Evolutionary conservation across 2,329 filamentous ascomycete species (phyloP).

Genomic region (Ceratocystis albifundus): DNA sequence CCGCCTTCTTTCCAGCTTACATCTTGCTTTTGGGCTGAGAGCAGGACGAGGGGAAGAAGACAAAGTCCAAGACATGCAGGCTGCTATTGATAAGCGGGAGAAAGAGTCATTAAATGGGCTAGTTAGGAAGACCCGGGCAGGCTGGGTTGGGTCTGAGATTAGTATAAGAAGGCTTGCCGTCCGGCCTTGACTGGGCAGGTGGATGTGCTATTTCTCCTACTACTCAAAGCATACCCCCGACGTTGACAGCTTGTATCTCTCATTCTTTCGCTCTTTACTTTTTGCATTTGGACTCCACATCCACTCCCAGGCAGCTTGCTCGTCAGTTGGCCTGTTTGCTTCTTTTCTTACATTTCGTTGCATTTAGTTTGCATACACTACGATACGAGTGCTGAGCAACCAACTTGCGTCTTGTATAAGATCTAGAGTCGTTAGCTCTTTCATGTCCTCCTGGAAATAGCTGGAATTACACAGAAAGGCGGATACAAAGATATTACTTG

Average conservation of each 20-base stretch:
- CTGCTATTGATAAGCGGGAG: background rate
- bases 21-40: background rate
- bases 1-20: background rate
- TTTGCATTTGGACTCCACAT: background rate
- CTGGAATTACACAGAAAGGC: no score
- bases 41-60: background rate
- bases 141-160: background rate
- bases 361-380: background rate
- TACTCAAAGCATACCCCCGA: background rate
- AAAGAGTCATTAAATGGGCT: background rate
- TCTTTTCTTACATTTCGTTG: background rate
- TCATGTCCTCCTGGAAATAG: no score
- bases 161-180: background rate
- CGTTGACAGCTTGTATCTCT: background rate
- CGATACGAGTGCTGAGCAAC: background rate
- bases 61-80: background rate
- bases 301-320: background rate
- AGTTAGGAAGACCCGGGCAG: no score
- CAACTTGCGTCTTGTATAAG: background rate
- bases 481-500: background rate
- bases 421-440: no score
- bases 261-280: conserved; percentile 6
- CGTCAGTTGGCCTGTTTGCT: background rate
- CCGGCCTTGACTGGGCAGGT: background rate
- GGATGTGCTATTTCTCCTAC: no score